Conservation (phyloP, 1,284 basidiomycete species). For the Trichosporon sp. region DNA sequence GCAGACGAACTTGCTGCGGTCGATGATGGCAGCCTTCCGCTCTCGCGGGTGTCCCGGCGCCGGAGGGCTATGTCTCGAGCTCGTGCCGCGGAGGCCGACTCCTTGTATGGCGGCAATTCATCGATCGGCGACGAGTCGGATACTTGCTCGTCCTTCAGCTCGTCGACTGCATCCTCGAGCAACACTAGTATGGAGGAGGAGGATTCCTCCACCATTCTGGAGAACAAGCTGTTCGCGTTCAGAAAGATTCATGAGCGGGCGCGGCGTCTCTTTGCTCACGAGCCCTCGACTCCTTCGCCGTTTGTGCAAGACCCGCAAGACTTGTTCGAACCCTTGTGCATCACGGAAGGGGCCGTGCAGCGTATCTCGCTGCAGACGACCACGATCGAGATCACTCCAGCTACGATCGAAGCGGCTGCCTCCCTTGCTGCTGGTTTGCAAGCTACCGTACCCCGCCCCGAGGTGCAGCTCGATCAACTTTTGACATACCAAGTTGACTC, state of each 20-base stretch:
- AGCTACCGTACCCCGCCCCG: not conserved
- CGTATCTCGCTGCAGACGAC: slow-evolving; percentile 12
- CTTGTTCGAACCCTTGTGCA: slow-evolving; percentile 10
- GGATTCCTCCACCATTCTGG: slow-evolving; percentile 11
- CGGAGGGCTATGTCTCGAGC: slow-evolving; percentile 4
- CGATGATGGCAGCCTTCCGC: not conserved
- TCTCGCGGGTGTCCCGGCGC: slow-evolving; percentile 8
- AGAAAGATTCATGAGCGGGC: slow-evolving; percentile 15
- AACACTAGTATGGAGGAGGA: not conserved
- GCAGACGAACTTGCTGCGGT: slow-evolving; percentile 9
- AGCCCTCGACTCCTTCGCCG: not conserved
- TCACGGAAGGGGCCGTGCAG: slow-evolving; percentile 13
- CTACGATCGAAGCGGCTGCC: slow-evolving; percentile 6
- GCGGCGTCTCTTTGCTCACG: not conserved
- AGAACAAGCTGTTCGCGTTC: slow-evolving; percentile 12
- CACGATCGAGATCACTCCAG: slow-evolving; percentile 14
- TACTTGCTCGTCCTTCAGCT: slow-evolving; percentile 11
- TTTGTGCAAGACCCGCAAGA: not conserved
- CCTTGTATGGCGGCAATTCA: slow-evolving; percentile 2
- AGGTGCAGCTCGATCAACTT: slow-evolving; percentile 15
- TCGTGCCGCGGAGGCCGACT: not conserved
- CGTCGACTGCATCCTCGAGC: slow-evolving; percentile 5
- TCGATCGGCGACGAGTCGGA: slow-evolving; percentile 31
- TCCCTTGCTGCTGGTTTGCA: slow-evolving; percentile 2
- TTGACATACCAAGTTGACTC: slow-evolving; percentile 10